These are phyloP conservation scores for Vitis vinifera DNA, from an alignment of 164 flowering plant species.

Conservation along the genomic window ASM3070453v1 NC_081820.1:8809501-8810000, in stretches of 20 bases:
- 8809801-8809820: slow-evolving; percentile 88
- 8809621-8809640: slow-evolving; percentile 82
- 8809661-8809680: slow-evolving; percentile 62
- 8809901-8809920: slow-evolving; percentile 50
- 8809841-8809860: slow-evolving; percentile 83
- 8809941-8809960: slow-evolving; percentile 86
- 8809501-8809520: slow-evolving; percentile 89
- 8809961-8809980: slow-evolving; percentile 90
- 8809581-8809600: slow-evolving; percentile 66
- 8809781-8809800: slow-evolving; percentile 60
- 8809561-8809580: slow-evolving; percentile 74
- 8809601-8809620: slow-evolving; percentile 64
- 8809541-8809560: slow-evolving; percentile 89
- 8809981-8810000: slow-evolving; percentile 61
- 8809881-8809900: slow-evolving; percentile 67
- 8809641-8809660: slow-evolving; percentile 73
- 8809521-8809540: slow-evolving; percentile 89
- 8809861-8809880: slow-evolving; percentile 64
- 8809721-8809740: slow-evolving; percentile 85
- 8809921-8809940: slow-evolving; percentile 78
- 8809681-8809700: slow-evolving; percentile 66
- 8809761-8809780: slow-evolving; percentile 55
- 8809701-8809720: slow-evolving; percentile 69
- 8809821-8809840: slow-evolving; percentile 89
- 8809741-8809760: slow-evolving; percentile 75